Evolutionary conservation across 2,329 filamentous ascomycete species (phyloP).

Genomic region (Cordyceps militaris): DNA sequence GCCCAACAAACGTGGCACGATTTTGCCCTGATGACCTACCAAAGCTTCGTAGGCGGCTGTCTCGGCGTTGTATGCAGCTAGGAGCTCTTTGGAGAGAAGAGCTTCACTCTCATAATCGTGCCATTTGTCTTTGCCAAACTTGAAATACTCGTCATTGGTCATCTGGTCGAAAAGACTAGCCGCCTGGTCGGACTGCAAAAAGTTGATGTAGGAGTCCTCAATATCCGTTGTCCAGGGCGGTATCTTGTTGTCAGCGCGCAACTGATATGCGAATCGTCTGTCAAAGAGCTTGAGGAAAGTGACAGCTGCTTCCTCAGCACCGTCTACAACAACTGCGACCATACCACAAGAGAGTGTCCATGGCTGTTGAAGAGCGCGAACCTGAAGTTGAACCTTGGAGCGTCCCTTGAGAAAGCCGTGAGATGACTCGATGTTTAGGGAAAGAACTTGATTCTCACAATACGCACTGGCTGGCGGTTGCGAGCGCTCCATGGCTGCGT

Average conservation of each 20-base stretch:
- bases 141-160: neutral
- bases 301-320: neutral
- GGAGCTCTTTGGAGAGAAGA: constrained; percentile 12
- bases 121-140: constrained; percentile 16
- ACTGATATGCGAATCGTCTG: neutral
- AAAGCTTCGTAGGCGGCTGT: constrained; percentile 16
- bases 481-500: neutral
- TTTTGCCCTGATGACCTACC: constrained; percentile 15
- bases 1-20: constrained; percentile 17
- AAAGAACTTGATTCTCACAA: neutral
- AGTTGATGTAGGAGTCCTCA: constrained; percentile 1
- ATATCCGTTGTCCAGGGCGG: neutral
- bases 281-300: constrained; percentile 2
- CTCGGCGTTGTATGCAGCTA: constrained; percentile 14
- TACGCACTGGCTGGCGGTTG: neutral
- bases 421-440: neutral
- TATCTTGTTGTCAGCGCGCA: neutral
- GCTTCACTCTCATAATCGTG: constrained; percentile 16
- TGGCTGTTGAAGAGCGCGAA: neutral
- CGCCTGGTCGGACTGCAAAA: neutral
- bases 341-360: constrained; percentile 4
- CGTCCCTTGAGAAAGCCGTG: neutral
- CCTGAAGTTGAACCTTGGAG: neutral
- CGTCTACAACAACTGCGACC: neutral
- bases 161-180: neutral